Conservation (phyloP, 2,329 filamentous ascomycete species). For the Aspergillus sp. region DNA sequence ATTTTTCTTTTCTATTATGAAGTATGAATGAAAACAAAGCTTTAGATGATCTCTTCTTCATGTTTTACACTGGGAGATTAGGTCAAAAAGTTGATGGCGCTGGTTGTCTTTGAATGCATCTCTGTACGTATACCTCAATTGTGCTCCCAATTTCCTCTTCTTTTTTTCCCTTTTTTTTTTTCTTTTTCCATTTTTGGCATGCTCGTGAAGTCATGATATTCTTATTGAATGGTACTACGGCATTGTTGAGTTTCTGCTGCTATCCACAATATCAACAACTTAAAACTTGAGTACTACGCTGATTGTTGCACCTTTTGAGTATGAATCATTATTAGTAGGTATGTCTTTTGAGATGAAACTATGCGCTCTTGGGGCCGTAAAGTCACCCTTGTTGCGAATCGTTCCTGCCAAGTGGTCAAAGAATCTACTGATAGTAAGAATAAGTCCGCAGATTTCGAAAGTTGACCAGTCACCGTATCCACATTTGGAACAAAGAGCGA, state of each 20-base stretch:
- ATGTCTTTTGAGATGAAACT: neutral
- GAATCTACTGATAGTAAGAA: neutral
- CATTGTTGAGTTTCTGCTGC: neutral
- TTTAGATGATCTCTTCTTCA: neutral
- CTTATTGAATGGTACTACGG: neutral
- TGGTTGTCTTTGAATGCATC: slow-evolving; percentile 3
- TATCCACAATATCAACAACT: neutral
- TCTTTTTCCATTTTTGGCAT: neutral
- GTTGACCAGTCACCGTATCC: neutral
- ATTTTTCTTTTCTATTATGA: slow-evolving; percentile 14
- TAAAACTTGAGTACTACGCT: neutral
- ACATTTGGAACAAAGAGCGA: neutral
- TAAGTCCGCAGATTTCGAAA: neutral
- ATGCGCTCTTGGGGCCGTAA: no score
- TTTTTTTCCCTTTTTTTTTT: neutral
- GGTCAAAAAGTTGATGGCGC: slow-evolving; percentile 15
- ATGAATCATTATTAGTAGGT: neutral
- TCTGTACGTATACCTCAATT: slow-evolving; percentile 13
- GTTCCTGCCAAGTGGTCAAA: neutral
- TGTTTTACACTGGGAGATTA: neutral
- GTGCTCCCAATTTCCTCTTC: slow-evolving; percentile 9
- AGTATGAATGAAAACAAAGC: slow-evolving; percentile 13
- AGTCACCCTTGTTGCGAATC: neutral
- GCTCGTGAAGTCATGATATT: no score
- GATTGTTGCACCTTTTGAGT: neutral